Evolutionary conservation across 2,329 filamentous ascomycete genomes (phyloP), one percentile per base, ranked within the genome.

Genomic region (Chalaropsis thielavioides): DNA sequence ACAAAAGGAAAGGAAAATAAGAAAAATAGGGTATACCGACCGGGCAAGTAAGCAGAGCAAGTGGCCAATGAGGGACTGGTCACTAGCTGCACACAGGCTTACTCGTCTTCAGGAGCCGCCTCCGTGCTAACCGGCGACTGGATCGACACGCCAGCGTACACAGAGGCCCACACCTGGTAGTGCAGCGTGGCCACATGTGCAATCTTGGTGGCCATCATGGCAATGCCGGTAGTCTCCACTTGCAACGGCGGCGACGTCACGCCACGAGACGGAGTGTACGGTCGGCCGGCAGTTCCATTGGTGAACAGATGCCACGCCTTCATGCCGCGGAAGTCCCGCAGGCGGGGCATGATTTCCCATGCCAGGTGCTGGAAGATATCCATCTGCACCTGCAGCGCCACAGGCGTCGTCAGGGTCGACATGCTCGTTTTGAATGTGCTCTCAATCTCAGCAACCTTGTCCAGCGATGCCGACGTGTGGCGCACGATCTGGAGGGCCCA

Each of bases 101-200:
- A 58, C 54, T 58, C 54, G 24, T 58, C 31, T 38, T 58, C 54
- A 35, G 54, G 27, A 38, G 54, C 31, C 2, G 54, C 54, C 27
- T 58, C 54, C 10, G 15, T n/a, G 54, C 17, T 58, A 27, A 17
- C 54, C 35, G 41, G 46, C 8, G 31, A 17, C 61, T 40, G 44
- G 61, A 27, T 63, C 24, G 62, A n/a, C 22, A 15, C 31, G 27
- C 46, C 38, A 24, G 56, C 62, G 31, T 67, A 67, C 13, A 67
- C 78, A 1, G 83, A 83, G 1, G 83, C 82, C 90, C 92, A 97
- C 2, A 96, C 87, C 61, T 89, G 83, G 91, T 92, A 96, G 74
- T 96, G 91, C 27, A 97, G 76, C 5, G 94, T 80, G 15, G 89
- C 85, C 56, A 96, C 83, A 71, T 96, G 92, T 5, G 90, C 87